phyloP scores from a whole-genome alignment of 176 grass and related monocot genomes.

The Phragmites australis region DNA sequence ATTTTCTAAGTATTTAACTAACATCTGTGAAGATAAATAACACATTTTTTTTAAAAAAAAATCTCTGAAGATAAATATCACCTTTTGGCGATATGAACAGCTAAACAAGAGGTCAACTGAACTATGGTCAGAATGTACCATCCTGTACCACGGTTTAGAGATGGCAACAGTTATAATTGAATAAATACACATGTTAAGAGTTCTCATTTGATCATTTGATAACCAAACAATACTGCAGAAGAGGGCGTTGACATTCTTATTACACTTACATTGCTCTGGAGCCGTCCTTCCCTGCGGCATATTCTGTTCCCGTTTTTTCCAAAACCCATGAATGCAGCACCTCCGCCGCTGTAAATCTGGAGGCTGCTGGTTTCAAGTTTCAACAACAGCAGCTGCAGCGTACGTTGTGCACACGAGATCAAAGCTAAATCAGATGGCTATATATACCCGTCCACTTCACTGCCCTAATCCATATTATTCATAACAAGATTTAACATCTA shows the following conservation, averaged over 20 bases:
- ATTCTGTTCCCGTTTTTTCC: not conserved
- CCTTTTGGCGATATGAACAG: not conserved
- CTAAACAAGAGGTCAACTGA: too few species aligned
- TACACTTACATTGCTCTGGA: not conserved
- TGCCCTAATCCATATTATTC: constrained; percentile 15
- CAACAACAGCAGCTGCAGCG: not conserved
- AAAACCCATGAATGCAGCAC: constrained; percentile 17
- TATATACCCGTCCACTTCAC: not conserved
- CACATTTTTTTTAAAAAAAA: not conserved
- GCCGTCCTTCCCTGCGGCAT: not conserved
- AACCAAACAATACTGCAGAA: not conserved
- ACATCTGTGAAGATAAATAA: not conserved
- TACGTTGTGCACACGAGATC: not conserved
- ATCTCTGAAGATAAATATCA: not conserved
- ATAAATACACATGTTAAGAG: not conserved
- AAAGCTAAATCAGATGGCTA: too few species aligned
- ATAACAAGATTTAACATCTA: too few species aligned
- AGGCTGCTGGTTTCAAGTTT: constrained; percentile 8
- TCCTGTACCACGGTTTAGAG: not conserved
- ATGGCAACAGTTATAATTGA: not conserved
- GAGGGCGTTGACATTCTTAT: constrained; percentile 24
- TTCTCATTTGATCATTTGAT: not conserved
- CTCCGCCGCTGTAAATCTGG: constrained; percentile 10
- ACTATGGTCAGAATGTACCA: not conserved
- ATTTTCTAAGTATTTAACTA: not conserved